Base-by-base conservation (phyloP, 1,284 basidiomycete genomes). In the Pterula multifida region DNA sequence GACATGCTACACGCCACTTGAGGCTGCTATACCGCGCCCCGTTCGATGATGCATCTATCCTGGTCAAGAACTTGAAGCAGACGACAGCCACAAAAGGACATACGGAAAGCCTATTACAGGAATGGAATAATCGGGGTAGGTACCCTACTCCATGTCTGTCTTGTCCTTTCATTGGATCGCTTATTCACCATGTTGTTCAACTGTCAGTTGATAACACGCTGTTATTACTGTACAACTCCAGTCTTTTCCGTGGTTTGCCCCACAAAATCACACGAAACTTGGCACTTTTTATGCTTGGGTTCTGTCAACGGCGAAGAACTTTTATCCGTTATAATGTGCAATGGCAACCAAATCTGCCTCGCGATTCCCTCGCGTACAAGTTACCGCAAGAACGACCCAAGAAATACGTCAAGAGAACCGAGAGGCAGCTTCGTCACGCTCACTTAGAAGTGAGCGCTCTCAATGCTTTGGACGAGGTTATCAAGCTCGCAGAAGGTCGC, bases 131-230 rank as follows among this genome's bases (percentile, higher is more conserved):
- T 17, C 45, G 45, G 6, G 19, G 45, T 42, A 42, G n/a, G 39
- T 45, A 45, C 22, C 12, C 15, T 45, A 52, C 50, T 19, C n/a
- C n/a, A n/a, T n/a, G n/a, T n/a, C n/a, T n/a, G n/a, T 52, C 51
- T 6, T 3, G 0, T 12, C 24, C 22, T 3, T 13, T 17, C 53
- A 52, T 13, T 28, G n/a, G 3, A 4, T 22, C 12, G 23, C 12
- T 19, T 17, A 42, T n/a, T 3, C 13, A 15, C 25, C 13, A 23
- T 23, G 26, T 26, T 25, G 6, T 19, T 15, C 17, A 12, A 25
- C 22, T 50, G 13, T 3, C 54, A 80, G 82, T 78, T 62, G 79
- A 83, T 56, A 69, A 69, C 52, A 80, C 79, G 0, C 65, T 84
- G 39, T 61, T 66, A 42, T 55, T 85, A 6, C 58, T 83, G 35